These are phyloP conservation scores for Penicillium psychrofluorescens DNA, from an alignment of 495 filamentous ascomycete species.

Conservation along the genomic window DNA sequence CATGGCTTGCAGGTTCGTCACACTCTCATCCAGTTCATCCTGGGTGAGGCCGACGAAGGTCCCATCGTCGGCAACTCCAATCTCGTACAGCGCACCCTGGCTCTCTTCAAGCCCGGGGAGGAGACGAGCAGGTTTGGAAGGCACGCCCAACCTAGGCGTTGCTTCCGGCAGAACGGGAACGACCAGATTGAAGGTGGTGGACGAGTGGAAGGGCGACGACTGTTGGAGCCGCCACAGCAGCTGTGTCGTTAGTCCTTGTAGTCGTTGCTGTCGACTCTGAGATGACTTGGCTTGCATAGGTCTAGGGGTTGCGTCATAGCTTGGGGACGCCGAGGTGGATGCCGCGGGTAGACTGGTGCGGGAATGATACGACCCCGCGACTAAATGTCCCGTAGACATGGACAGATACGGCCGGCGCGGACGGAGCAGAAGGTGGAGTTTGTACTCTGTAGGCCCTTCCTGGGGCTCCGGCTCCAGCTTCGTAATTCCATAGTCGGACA, in stretches of 20 bases:
- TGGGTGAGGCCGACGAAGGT: slow-evolving; percentile 82
- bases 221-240: slow-evolving; percentile 92
- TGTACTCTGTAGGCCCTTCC: slow-evolving; percentile 92
- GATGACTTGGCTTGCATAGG: slow-evolving; percentile 23
- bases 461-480: slow-evolving; percentile 87
- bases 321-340: slow-evolving; percentile 15
- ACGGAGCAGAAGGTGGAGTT: slow-evolving; percentile 82
- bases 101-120: slow-evolving; percentile 85
- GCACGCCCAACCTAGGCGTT: slow-evolving; percentile 41
- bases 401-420: slow-evolving; percentile 65
- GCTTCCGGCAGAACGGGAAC: slow-evolving; percentile 66
- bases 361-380: slow-evolving; percentile 54
- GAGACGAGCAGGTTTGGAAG: slow-evolving; percentile 54
- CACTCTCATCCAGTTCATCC: slow-evolving; percentile 87
- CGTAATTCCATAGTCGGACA: slow-evolving; percentile 64
- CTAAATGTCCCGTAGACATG: slow-evolving; percentile 52
- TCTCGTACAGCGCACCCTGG: slow-evolving; percentile 89
- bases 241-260: slow-evolving; percentile 90
- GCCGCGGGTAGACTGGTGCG: slow-evolving; percentile 19
- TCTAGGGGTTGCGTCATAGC: slow-evolving; percentile 16
- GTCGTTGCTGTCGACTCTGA: slow-evolving; percentile 65
- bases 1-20: slow-evolving; percentile 79
- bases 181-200: slow-evolving; percentile 62
- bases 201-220: slow-evolving; percentile 81
- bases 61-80: slow-evolving; percentile 92